Evolutionary conservation across 179 eudicot genomes (phyloP).

Genomic region (Carnegiea gigantea): DNA sequence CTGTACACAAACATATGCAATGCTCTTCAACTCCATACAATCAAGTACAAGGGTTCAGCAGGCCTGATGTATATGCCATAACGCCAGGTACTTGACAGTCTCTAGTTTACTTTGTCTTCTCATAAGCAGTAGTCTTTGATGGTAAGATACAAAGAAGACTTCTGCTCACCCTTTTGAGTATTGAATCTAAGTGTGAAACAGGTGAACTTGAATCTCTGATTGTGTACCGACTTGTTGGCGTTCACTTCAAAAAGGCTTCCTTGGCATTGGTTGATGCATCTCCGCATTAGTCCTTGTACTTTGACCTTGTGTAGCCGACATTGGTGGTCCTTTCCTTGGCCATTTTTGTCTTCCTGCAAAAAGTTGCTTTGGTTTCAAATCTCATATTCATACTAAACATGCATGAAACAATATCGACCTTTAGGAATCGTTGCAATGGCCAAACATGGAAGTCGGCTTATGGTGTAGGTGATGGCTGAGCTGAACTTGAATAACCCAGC

Average conservation of each 20-base stretch:
- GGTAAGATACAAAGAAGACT: not conserved
- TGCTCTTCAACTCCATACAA: not conserved
- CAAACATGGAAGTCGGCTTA: not conserved
- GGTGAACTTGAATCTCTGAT: constrained; percentile 2
- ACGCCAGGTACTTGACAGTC: not conserved
- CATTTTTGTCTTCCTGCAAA: constrained; percentile 32
- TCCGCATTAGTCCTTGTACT: constrained; percentile 20
- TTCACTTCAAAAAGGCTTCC: constrained; percentile 23
- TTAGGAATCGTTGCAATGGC: not conserved
- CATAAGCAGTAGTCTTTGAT: not conserved
- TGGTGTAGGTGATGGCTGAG: no score
- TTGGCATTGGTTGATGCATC: constrained; percentile 24
- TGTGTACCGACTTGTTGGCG: constrained; percentile 20
- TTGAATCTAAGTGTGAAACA: not conserved
- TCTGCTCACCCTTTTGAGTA: not conserved
- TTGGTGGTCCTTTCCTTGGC: constrained; percentile 24
- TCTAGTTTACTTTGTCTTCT: not conserved
- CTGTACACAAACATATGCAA: constrained; percentile 5
- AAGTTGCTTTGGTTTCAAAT: not conserved
- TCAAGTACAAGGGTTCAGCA: not conserved
- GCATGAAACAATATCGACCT: not conserved
- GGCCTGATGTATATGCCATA: not conserved
- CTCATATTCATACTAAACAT: not conserved
- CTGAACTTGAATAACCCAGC: no score
- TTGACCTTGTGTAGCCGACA: constrained; percentile 13